Evolutionary conservation across 1,139 yeast genomes (phyloP), one percentile per base, ranked within the genome.

Genomic region (Yamadazyma jaroonii): DNA sequence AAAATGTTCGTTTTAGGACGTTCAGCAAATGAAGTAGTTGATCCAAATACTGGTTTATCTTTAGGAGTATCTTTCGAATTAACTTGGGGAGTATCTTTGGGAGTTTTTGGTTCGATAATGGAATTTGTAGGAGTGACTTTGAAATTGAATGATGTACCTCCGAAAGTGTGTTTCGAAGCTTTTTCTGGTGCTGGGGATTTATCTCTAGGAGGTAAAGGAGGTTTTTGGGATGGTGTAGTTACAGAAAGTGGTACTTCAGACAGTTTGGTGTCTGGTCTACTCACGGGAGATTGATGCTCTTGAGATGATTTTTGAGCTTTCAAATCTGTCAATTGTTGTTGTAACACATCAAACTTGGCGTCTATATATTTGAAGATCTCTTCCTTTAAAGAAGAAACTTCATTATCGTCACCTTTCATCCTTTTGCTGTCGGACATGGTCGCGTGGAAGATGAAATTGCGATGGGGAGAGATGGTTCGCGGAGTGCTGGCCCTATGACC

Each of bases 21-120:
- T 38, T 55, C 34, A 17, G 44, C 51, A 60, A 83, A 82, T 1
- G 80, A 53, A 2, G 75, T 68, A n/a, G 76, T 60, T 6, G 79
- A 59, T 4, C 76, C 76, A 53, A 70, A 70, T 1, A 62, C 68
- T 2, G 69, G 70, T 38, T 41, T 34, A 25, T 45, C 42, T 20
- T 40, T 42, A 3, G 37, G 31, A 5, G 23, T 15, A 32, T 27
- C 33, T 8, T 6, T 20, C 4, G 11, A n/a, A 9, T 13, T 24
- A 12, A 3, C 11, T 13, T 8, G 7, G 5, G 12, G n/a, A 11
- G n/a, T 13, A 13, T 12, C 29, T 39, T 47, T 45, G 3, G 51
- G 48, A n/a, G 49, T 47, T 32, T 24, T 37, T 3, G 44, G 25
- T 7, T 40, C 45, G n/a, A 31, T 17, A 22, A 39, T 15, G n/a